Conservation (phyloP, 1,284 basidiomycete genomes). For the Marasmius sp. region DNA sequence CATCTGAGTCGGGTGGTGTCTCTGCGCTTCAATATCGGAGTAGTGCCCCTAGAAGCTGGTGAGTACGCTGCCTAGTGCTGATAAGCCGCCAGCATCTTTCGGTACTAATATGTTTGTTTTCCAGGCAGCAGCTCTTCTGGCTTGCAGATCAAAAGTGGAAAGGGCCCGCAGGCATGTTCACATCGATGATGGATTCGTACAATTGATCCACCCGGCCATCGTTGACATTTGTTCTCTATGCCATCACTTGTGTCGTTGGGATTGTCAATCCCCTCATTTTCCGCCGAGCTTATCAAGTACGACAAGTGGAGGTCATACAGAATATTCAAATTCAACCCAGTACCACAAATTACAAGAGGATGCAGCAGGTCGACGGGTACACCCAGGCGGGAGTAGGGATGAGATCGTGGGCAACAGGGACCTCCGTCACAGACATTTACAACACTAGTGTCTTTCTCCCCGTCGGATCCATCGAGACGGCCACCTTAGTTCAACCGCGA, state of each 20-base stretch:
- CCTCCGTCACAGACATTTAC: conserved; percentile 13
- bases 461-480: neutral
- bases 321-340: conserved; percentile 9
- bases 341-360: conserved; percentile 1
- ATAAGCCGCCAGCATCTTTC: no score
- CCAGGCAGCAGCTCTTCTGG: conserved; percentile 14
- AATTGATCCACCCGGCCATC: conserved; percentile 13
- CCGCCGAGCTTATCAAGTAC: conserved; percentile 17
- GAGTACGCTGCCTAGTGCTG: neutral
- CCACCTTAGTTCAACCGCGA: conserved; percentile 5
- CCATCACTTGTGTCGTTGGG: conserved; percentile 14
- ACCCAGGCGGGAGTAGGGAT: conserved; percentile 13
- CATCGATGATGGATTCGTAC: conserved; percentile 4
- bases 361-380: conserved; percentile 16
- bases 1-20: conserved; percentile 16
- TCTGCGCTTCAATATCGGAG: conserved; percentile 10
- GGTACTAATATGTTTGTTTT: no score
- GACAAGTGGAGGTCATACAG: conserved; percentile 10
- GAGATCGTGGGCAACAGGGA: conserved; percentile 17
- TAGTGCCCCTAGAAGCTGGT: conserved; percentile 18
- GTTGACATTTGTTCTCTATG: conserved; percentile 16
- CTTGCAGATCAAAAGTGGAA: conserved; percentile 19
- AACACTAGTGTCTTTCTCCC: conserved; percentile 16
- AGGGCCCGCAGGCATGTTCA: conserved; percentile 17
- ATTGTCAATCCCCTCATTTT: conserved; percentile 18